A percentile compares a stretch with the other conserved stretches of the same genome.
These are phyloP conservation scores for Kwoniella pini DNA, from an alignment of 768 basidiomycete species.

Conservation along the genomic window DNA sequence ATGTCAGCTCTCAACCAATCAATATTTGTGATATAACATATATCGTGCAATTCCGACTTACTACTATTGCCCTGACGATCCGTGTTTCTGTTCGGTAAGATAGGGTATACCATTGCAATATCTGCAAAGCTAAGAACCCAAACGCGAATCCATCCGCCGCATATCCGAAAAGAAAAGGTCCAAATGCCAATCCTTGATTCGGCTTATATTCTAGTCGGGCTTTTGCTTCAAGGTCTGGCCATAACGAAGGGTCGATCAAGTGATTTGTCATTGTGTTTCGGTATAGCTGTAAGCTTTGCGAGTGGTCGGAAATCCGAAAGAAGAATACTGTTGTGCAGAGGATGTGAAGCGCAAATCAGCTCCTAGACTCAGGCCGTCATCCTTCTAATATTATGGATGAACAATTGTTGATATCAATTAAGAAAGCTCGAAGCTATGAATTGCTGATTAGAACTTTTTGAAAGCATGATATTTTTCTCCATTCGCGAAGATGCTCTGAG, in stretches of 20 bases:
- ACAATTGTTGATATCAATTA: too few species aligned
- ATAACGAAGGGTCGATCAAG: neutral
- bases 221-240: neutral
- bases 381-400: too few species aligned
- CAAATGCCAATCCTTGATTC: constrained; percentile 9
- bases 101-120: constrained; percentile 14
- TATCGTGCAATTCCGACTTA: neutral
- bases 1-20: neutral
- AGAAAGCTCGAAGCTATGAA: too few species aligned
- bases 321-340: too few species aligned
- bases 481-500: too few species aligned
- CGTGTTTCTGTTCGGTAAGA: constrained; percentile 3
- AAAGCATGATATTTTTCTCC: too few species aligned
- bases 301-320: too few species aligned
- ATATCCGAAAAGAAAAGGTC: constrained; percentile 16
- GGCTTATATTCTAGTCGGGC: neutral
- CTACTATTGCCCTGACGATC: constrained; percentile 6
- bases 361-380: too few species aligned
- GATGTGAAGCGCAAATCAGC: too few species aligned
- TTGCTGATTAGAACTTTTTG: too few species aligned
- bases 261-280: too few species aligned
- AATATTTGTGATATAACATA: neutral
- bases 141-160: constrained; percentile 12
- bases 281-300: too few species aligned
- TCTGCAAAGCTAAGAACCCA: constrained; percentile 15